phyloP scores from a whole-genome alignment of 768 basidiomycete genomes.

The Termitomyces sp. region DNA sequence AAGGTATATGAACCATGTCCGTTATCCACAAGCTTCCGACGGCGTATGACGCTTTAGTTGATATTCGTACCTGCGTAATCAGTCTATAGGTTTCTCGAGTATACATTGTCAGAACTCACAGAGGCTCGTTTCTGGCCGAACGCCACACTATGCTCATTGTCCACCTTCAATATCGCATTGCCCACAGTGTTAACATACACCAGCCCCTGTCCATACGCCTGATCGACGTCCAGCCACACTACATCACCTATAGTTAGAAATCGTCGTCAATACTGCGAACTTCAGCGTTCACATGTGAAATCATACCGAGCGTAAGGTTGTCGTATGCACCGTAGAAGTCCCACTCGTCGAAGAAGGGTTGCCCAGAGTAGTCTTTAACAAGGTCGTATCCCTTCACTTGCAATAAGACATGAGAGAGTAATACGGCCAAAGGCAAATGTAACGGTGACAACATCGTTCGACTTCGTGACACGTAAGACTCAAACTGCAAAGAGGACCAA shows the following conservation, averaged over 20 bases:
- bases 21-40: conserved; percentile 43
- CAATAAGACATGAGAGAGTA: background rate
- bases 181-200: conserved; percentile 60
- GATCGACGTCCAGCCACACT: conserved; percentile 48
- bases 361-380: conserved; percentile 44
- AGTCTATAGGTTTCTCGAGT: no score
- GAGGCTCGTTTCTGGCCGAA: conserved; percentile 54
- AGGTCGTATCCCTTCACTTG: conserved; percentile 14
- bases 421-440: background rate
- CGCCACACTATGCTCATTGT: conserved; percentile 59
- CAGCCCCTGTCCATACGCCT: conserved; percentile 46
- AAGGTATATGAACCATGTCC: conserved; percentile 46
- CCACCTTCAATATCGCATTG: conserved; percentile 70
- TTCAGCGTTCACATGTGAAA: background rate
- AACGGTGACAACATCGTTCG: background rate
- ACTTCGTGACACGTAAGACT: background rate
- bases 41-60: conserved; percentile 37
- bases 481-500: background rate
- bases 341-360: conserved; percentile 54
- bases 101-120: conserved; percentile 33
- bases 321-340: conserved; percentile 48
- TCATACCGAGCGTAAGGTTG: conserved; percentile 42
- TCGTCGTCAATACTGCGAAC: background rate
- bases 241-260: conserved; percentile 51
- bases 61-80: conserved; percentile 38